Conservation (phyloP, 1,284 basidiomycete species). For the Cutaneotrichosporon sp. region DNA sequence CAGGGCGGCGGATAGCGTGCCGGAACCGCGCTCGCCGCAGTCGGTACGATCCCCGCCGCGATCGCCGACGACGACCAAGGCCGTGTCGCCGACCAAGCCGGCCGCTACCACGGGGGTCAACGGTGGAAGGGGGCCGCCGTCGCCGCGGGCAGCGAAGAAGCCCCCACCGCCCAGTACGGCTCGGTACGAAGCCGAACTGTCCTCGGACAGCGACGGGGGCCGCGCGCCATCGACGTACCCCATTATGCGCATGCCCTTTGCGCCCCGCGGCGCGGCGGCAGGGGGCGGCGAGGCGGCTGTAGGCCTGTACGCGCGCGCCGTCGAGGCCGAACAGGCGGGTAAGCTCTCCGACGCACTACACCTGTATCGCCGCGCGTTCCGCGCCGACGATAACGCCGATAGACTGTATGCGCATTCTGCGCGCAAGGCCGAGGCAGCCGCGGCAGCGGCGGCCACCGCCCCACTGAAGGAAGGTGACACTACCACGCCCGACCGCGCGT, state of each 20-base stretch:
- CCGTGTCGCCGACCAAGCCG: not conserved
- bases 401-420: conserved; percentile 20
- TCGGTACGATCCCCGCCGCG: not conserved
- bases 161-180: not conserved
- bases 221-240: not conserved
- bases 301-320: conserved; percentile 62
- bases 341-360: conserved; percentile 66
- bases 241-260: conserved; percentile 10
- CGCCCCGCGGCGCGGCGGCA: conserved; percentile 19
- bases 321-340: conserved; percentile 65
- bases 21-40: not conserved
- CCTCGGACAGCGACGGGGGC: not conserved
- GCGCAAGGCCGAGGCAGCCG: conserved; percentile 3
- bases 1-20: not conserved
- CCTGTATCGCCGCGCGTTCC: conserved; percentile 72
- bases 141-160: not conserved
- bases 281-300: conserved; percentile 50
- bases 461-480: not conserved
- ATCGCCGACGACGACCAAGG: not conserved
- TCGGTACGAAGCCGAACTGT: not conserved
- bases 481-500: not conserved
- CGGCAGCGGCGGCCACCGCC: not conserved
- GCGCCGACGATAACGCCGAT: conserved; percentile 54
- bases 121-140: not conserved
- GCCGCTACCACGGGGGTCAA: not conserved